A percentile compares a stretch with the other conserved stretches of the same genome.
Evolutionary conservation across 177 flowering plant species (phyloP).

Genomic region (Telopea speciosissima): DNA sequence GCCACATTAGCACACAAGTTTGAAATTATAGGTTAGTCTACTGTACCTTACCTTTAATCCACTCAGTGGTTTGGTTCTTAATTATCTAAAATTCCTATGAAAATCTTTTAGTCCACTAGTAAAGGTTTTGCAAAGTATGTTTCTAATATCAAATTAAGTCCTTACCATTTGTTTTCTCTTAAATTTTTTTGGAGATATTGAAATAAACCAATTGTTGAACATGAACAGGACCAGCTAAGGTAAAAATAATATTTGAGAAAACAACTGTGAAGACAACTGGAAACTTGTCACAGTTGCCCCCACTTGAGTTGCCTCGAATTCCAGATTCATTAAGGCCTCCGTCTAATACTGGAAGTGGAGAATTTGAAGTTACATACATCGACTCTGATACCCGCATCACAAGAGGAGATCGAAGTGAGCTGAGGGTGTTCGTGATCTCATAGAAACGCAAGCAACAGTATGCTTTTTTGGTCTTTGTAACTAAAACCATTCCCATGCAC

Average conservation of each 20-base stretch:
- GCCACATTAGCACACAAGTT: constrained; percentile 34
- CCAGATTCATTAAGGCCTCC: constrained; percentile 75
- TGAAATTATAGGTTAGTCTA: constrained; percentile 69
- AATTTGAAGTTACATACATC: constrained; percentile 81
- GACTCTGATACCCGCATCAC: constrained; percentile 80
- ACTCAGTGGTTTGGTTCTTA: not conserved
- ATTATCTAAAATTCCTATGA: not conserved
- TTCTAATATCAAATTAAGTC: not conserved
- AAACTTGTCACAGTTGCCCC: constrained; percentile 86
- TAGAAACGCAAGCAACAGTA: constrained; percentile 18
- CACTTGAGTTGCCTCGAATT: constrained; percentile 68
- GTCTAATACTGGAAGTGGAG: constrained; percentile 67
- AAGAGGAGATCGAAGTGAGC: constrained; percentile 91
- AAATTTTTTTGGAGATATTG: not conserved
- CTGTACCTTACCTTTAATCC: not conserved
- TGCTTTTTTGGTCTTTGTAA: not conserved
- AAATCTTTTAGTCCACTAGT: not conserved
- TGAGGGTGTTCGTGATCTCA: constrained; percentile 83
- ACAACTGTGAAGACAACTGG: constrained; percentile 92
- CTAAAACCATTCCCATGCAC: not conserved
- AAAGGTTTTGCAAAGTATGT: not conserved
- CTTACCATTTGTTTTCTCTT: not conserved
- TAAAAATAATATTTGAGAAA: constrained; percentile 73
- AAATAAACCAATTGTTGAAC: not conserved
- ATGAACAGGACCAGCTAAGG: constrained; percentile 47